Evolutionary conservation across 805 yeast genomes (phyloP), one percentile per base, ranked within the genome.

Genomic region (Phaffomyces antillensis): DNA sequence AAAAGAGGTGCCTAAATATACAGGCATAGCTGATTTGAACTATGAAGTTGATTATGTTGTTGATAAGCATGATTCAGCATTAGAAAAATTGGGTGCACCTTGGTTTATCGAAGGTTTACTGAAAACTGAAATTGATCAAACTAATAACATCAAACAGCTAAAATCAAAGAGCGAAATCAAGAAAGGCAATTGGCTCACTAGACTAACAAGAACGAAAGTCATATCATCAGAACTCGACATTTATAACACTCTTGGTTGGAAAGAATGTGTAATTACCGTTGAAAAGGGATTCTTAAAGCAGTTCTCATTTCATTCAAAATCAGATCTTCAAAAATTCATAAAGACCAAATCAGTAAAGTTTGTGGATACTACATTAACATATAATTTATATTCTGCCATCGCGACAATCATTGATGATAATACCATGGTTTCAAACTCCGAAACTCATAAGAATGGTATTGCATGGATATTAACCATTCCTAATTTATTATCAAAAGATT

Each of bases 91-190:
- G 42, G 91, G 91, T 2, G 79, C 90, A 1, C 91, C 93, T 1
- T 84, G 86, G 78, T 71, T 81, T 45, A 81, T 84, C 57, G 91
- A 84, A 63, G 91, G 93, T 2, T 55, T 84, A 33, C 66, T 81
- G 52, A 69, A 74, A 47, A 55, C 61, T 32, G 58, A 53, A 37
- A 11, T 31, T 13, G 30, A 39, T n/a, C 41, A 23, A 7, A n/a
- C 16, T 1, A 28, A 28, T 28, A 28, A 28, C 2, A 28, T 28
- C 13, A 28, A 10, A 25, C 36, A 23, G 45, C 17, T n/a, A 36
- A 36, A 11, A 7, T 23, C 11, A 24, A 31, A 18, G 26, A 16
- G 13, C 13, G 13, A 23, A 13, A 25, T 4, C 23, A 32, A 10
- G 12, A 45, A 46, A 33, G 37, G 30, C 2, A 37, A 36, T 49